A percentile compares a stretch with the other conserved stretches of the same genome.
Evolutionary conservation across 305 asterid genomes (phyloP).

Genomic region (Rubia peregrina): DNA sequence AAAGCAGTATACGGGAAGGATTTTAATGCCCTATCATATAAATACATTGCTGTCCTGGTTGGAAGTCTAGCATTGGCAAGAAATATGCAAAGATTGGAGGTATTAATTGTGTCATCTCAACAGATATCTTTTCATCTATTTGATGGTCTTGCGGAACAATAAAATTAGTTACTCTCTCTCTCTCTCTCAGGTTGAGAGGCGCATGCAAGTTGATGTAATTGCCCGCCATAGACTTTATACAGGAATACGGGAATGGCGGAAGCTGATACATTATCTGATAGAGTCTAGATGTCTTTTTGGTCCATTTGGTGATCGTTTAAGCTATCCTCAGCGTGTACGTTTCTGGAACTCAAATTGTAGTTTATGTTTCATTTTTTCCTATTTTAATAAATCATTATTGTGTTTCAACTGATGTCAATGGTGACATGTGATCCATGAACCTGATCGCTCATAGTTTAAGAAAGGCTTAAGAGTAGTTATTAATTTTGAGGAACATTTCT

Average conservation of each 20-base stretch:
- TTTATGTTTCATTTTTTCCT: conserved; percentile 17
- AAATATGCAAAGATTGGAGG: conserved; percentile 99
- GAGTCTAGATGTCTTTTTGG: conserved; percentile 91
- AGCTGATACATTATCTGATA: conserved; percentile 80
- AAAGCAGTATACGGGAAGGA: conserved; percentile 94
- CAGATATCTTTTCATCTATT: conserved; percentile 15
- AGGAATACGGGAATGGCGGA: conserved; percentile 98
- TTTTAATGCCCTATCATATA: conserved; percentile 85
- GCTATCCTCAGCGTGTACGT: conserved; percentile 69
- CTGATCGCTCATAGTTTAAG: too few relatives aligned
- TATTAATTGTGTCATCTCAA: conserved; percentile 26
- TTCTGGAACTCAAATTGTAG: conserved; percentile 24
- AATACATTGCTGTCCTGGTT: conserved; percentile 90
- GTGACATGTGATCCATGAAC: too few relatives aligned
- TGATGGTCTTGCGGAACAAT: not conserved
- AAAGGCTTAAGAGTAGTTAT: not conserved
- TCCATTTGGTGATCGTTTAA: conserved; percentile 59
- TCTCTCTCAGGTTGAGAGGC: conserved; percentile 74
- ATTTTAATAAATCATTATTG: not conserved
- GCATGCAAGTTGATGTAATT: conserved; percentile 73
- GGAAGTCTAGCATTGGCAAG: conserved; percentile 98
- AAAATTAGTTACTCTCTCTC: conserved; percentile 21
- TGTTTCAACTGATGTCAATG: too few relatives aligned
- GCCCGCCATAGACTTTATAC: conserved; percentile 66
- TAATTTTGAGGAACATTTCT: conserved; percentile 18